Conservation (phyloP, 768 basidiomycete genomes). For the Amanita exitialis region DNA sequence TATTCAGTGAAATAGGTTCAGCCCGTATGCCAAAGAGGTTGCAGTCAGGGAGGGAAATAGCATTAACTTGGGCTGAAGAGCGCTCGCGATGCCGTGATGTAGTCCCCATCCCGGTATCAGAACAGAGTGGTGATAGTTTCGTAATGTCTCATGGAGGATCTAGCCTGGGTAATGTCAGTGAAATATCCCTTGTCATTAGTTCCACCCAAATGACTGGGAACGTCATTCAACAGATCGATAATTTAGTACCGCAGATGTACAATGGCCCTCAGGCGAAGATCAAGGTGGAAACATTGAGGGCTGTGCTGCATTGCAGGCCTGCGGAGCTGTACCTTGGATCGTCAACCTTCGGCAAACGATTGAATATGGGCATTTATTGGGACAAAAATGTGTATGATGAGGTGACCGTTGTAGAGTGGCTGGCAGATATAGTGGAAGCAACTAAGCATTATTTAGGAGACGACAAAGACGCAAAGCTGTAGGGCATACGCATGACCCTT, state of each 20-base stretch:
- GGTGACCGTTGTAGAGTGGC: slow-evolving; percentile 32
- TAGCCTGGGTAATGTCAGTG: slow-evolving; percentile 8
- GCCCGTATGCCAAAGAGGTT: slow-evolving; percentile 13
- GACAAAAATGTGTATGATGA: slow-evolving; percentile 39
- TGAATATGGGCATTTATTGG: slow-evolving; percentile 24
- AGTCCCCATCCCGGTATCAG: slow-evolving; percentile 5
- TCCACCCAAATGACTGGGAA: not conserved
- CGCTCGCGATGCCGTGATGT: slow-evolving; percentile 2
- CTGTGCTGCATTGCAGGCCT: slow-evolving; percentile 19
- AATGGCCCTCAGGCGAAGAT: not conserved
- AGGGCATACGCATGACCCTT: not conserved
- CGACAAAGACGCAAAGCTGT: not conserved
- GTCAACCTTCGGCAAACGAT: slow-evolving; percentile 16
- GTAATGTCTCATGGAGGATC: slow-evolving; percentile 11
- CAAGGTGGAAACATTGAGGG: not conserved
- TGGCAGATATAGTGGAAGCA: slow-evolving; percentile 29
- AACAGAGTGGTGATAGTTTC: slow-evolving; percentile 6
- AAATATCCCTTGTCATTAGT: not conserved
- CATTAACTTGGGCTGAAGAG: not conserved
- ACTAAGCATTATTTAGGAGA: slow-evolving; percentile 21
- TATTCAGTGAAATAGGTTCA: slow-evolving; percentile 28
- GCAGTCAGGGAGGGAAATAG: slow-evolving; percentile 12
- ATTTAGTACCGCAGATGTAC: slow-evolving; percentile 5
- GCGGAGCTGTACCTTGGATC: slow-evolving; percentile 22
- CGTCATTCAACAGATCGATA: not conserved